A percentile compares a stretch with the other conserved stretches of the same genome.
These are phyloP conservation scores for Massarina eburnea DNA, from an alignment of 2,329 filamentous ascomycete species.

Conservation along the genomic window DNA sequence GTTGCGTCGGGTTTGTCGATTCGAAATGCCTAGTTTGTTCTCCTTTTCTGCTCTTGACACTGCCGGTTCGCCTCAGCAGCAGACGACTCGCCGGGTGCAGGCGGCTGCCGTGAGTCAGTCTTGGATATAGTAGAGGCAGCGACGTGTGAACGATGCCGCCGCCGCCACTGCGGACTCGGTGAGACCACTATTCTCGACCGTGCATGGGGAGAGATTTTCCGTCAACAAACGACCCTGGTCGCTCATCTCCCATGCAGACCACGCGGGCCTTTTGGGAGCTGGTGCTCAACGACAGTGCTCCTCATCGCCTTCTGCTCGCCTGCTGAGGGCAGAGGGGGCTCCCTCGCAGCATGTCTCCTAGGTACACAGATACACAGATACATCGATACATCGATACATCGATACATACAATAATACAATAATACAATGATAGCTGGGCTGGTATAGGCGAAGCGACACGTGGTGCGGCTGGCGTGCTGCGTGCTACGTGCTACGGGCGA, in stretches of 20 bases:
- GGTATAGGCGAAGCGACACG: constrained; percentile 1
- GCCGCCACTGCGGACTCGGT: too few relatives aligned
- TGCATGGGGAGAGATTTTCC: constrained; percentile 31
- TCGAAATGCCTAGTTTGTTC: background rate
- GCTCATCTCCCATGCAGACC: constrained; percentile 19
- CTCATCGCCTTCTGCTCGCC: constrained; percentile 11
- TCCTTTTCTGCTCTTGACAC: constrained; percentile 5
- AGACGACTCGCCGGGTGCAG: too few relatives aligned
- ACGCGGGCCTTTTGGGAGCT: background rate
- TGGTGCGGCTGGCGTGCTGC: background rate
- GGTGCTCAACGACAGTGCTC: too few relatives aligned
- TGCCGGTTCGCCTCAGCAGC: too few relatives aligned
- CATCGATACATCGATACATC: too few relatives aligned
- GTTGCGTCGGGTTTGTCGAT: constrained; percentile 15
- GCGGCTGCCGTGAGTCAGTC: background rate
- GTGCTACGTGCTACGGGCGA: background rate
- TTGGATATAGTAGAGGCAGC: constrained; percentile 1
- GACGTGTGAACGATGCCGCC: too few relatives aligned
- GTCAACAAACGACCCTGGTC: constrained; percentile 28
- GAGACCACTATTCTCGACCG: too few relatives aligned
- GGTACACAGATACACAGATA: too few relatives aligned
- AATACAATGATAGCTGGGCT: too few relatives aligned
- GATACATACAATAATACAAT: too few relatives aligned
- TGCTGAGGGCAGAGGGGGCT: too few relatives aligned
- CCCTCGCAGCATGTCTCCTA: too few relatives aligned